Evolutionary conservation across 1,284 basidiomycete species (phyloP).

Genomic region (Naganishia sp.): DNA sequence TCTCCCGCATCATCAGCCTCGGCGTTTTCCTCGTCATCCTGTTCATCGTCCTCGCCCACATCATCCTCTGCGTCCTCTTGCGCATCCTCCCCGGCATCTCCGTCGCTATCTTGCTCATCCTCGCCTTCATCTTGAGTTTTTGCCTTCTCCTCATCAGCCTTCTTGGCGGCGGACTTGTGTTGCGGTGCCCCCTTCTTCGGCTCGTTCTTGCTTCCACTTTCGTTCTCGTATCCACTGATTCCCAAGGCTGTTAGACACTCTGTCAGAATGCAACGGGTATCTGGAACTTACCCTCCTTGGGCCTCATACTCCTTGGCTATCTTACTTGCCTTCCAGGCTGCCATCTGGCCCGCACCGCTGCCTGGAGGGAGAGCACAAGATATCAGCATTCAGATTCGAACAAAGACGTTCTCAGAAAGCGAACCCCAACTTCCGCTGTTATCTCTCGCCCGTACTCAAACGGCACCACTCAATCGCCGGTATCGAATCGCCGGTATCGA

Average conservation of each 20-base stretch:
- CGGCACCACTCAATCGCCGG: too few species aligned
- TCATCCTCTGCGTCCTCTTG: slow-evolving; percentile 18
- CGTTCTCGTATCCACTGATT: slow-evolving; percentile 48
- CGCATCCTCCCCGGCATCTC: neutral
- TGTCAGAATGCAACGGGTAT: neutral
- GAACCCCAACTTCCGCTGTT: too few species aligned
- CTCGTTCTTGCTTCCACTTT: slow-evolving; percentile 54
- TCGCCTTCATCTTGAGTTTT: slow-evolving; percentile 26
- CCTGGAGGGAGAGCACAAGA: slow-evolving; percentile 10
- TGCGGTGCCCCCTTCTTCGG: slow-evolving; percentile 51
- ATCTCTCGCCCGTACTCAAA: too few species aligned
- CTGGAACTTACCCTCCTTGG: slow-evolving; percentile 44
- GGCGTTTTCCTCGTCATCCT: slow-evolving; percentile 16
- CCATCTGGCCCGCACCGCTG: slow-evolving; percentile 54
- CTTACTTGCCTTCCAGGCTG: slow-evolving; percentile 54
- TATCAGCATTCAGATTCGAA: too few species aligned
- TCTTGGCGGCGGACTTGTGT: slow-evolving; percentile 45
- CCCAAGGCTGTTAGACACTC: too few species aligned
- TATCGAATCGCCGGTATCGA: too few species aligned
- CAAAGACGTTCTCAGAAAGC: too few species aligned
- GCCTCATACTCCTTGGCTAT: slow-evolving; percentile 55
- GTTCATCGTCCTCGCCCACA: slow-evolving; percentile 5
- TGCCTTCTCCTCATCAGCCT: slow-evolving; percentile 36
- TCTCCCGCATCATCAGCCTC: neutral
- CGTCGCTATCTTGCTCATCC: slow-evolving; percentile 12